phyloP scores from a whole-genome alignment of 108 stramenopile species.

The Pinguiococcus pyrenoidosus region DNA sequence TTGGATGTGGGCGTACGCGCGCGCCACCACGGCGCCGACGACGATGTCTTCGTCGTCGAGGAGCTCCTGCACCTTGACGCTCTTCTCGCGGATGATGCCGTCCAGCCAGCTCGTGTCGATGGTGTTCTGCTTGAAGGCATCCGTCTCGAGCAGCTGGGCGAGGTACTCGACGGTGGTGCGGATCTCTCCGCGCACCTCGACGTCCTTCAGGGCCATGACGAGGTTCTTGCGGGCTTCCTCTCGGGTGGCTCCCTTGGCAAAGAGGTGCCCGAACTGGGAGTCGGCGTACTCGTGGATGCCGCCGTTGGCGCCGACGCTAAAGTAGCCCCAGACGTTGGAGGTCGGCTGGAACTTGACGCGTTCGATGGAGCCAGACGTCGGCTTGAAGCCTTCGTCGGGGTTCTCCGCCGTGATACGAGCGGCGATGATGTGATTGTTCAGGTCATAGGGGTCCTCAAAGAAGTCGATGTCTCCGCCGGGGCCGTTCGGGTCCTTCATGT shows the following conservation, averaged over 20 bases:
- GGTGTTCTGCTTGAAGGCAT: slow-evolving; percentile 86
- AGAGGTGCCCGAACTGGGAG: slow-evolving; percentile 95
- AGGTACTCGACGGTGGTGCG: slow-evolving; percentile 96
- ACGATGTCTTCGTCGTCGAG: slow-evolving; percentile 39
- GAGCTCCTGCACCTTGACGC: slow-evolving; percentile 10
- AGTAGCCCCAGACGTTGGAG: slow-evolving; percentile 91
- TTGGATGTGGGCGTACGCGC: slow-evolving; percentile 63
- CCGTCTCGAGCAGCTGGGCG: slow-evolving; percentile 81
- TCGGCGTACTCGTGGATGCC: slow-evolving; percentile 96
- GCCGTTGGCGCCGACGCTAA: slow-evolving; percentile 88
- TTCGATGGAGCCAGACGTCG: slow-evolving; percentile 85
- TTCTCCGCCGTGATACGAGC: slow-evolving; percentile 97
- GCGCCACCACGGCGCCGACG: slow-evolving; percentile 75
- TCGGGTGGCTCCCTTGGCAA: slow-evolving; percentile 83
- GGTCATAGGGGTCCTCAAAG: slow-evolving; percentile 51
- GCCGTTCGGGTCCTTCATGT: slow-evolving; percentile 58
- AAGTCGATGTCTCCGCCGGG: slow-evolving; percentile 72
- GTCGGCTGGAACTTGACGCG: slow-evolving; percentile 97
- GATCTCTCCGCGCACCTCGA: slow-evolving; percentile 95
- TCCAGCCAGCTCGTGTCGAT: slow-evolving; percentile 94
- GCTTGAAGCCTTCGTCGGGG: slow-evolving; percentile 97
- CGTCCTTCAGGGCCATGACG: slow-evolving; percentile 86
- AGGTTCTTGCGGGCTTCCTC: slow-evolving; percentile 85
- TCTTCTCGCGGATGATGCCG: slow-evolving; percentile 79
- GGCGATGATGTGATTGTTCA: slow-evolving; percentile 84